Conservation (phyloP, 257 asterid genomes). For the Catharanthus roseus region DNA sequence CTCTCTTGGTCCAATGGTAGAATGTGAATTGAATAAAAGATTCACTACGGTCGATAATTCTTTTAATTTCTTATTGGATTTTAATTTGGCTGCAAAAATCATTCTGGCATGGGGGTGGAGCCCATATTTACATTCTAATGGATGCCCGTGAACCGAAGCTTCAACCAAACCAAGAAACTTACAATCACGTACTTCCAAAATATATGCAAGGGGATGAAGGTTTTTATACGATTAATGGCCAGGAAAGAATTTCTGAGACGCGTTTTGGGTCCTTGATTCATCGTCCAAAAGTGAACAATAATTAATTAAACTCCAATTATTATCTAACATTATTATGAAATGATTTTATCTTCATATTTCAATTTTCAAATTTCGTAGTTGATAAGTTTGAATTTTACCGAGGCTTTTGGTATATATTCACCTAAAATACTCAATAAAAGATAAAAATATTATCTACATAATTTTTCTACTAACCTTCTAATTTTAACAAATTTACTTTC, state of each 20-base stretch:
- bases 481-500: too few relatives aligned
- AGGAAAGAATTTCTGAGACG: too few relatives aligned
- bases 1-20: background rate
- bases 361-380: too few relatives aligned
- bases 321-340: background rate
- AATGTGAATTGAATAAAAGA: background rate
- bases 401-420: too few relatives aligned
- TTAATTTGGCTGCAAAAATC: background rate
- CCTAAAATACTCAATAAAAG: too few relatives aligned
- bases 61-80: background rate
- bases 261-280: background rate
- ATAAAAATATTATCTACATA: too few relatives aligned
- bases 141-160: background rate
- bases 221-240: background rate
- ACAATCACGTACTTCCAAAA: constrained; percentile 1
- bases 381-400: too few relatives aligned
- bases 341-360: too few relatives aligned
- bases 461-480: too few relatives aligned
- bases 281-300: too few relatives aligned
- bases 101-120: background rate
- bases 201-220: background rate
- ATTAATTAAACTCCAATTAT: too few relatives aligned
- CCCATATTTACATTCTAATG: constrained; percentile 4
- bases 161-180: background rate
- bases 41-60: background rate